Evolutionary conservation across 139 green algal species (phyloP).

Genomic region (Penium margaritaceum): DNA sequence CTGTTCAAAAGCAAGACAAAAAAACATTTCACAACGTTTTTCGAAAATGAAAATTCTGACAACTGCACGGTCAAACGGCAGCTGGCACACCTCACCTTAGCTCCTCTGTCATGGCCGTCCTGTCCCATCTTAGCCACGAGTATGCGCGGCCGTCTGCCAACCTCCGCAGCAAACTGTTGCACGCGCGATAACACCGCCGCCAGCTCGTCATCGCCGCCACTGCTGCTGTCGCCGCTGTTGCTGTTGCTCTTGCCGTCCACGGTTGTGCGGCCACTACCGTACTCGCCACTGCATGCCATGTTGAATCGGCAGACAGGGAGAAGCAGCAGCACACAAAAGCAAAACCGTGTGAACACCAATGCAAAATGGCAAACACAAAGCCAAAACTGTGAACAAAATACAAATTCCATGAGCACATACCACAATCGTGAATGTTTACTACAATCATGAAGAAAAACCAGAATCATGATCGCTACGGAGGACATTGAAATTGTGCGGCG

Average conservation of each 20-base stretch:
- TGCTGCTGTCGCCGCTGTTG: no score
- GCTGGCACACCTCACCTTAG: slow-evolving; percentile 38
- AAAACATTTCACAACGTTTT: no score
- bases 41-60: not conserved
- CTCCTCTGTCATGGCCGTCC: slow-evolving; percentile 63
- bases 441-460: no score
- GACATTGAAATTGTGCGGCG: no score
- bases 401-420: no score
- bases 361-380: not conserved
- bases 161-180: slow-evolving; percentile 45
- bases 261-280: no score
- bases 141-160: slow-evolving; percentile 59
- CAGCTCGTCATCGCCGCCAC: slow-evolving; percentile 16
- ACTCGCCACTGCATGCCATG: slow-evolving; percentile 17
- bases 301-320: not conserved
- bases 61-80: no score
- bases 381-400: slow-evolving; percentile 11
- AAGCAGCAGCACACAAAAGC: not conserved
- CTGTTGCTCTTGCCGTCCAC: no score
- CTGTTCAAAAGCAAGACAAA: no score
- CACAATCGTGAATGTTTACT: no score
- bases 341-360: not conserved
- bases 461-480: no score
- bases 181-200: not conserved
- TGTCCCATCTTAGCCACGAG: slow-evolving; percentile 60